Conservation (phyloP, 257 asterid genomes). For the Solanum megistacrolobum region DNA sequence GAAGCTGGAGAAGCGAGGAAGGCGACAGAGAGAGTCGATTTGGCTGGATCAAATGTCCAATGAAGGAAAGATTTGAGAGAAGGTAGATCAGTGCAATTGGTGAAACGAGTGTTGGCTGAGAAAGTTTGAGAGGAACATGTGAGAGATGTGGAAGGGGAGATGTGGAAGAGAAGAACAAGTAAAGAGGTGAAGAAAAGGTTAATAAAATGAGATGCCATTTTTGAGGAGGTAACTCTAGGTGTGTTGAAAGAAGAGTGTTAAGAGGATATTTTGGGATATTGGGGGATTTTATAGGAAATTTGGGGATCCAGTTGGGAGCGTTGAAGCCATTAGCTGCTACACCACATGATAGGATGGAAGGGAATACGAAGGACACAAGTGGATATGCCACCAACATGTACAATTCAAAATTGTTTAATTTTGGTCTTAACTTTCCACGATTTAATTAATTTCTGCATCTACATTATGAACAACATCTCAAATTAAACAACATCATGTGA, state of each 20-base stretch:
- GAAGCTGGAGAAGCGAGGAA: slow-evolving; percentile 53
- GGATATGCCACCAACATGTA: neutral
- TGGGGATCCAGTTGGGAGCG: neutral
- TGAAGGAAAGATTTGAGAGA: slow-evolving; percentile 60
- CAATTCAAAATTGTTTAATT: neutral
- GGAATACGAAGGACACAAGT: neutral
- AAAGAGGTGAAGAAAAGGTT: slow-evolving; percentile 7
- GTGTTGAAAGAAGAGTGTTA: neutral
- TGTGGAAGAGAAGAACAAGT: slow-evolving; percentile 17
- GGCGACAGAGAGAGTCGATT: slow-evolving; percentile 42
- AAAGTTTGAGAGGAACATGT: slow-evolving; percentile 36
- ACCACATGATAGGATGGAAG: neutral
- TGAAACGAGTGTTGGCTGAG: slow-evolving; percentile 13
- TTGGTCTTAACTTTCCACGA: neutral
- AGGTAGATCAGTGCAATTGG: slow-evolving; percentile 55
- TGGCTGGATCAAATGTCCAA: slow-evolving; percentile 37
- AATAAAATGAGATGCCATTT: slow-evolving; percentile 22
- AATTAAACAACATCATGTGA: neutral
- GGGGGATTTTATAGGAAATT: neutral
- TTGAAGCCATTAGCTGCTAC: neutral
- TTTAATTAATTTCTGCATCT: neutral
- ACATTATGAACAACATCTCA: neutral
- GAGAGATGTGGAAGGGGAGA: slow-evolving; percentile 37
- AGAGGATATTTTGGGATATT: neutral
- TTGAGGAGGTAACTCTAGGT: neutral